Base-by-base conservation (phyloP, 768 basidiomycete genomes). In the Daedaleopsis nitida region DNA sequence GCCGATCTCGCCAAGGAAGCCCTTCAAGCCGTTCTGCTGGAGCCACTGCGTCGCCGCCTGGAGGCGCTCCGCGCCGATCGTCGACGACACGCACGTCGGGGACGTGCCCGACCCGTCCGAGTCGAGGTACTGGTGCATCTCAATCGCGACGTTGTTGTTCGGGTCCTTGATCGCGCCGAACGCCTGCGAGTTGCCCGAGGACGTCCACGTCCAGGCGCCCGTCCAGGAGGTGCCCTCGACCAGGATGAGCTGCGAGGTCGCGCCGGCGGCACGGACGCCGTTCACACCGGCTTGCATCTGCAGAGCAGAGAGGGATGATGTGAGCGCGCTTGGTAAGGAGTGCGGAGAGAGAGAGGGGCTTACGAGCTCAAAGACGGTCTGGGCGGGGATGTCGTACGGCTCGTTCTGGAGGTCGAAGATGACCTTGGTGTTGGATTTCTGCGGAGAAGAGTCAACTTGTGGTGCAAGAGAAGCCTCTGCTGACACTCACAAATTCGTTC, bases 101-200 rank as follows among this genome's bases (percentile, higher is more conserved):
- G 71, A 78, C 9, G 85, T 86, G 53, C 84, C 84, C 19, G 84
- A 86, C 64, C 83, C 80, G 67, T 88, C 86, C 38, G 79, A 81
- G 72, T 87, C 86, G 65, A 88, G 85, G 76, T 88, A 88, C 70
- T 87, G 85, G 71, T 88, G 86, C 83, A 87, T 86, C 69, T 88
- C 72, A 63, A 86, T 83, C 37, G 84, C 85, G 58, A 82, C 68
- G 70, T 86, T 86, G 76, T 86, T 84, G 74, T 80, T 80, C 53
- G 85, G 84, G 67, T 87, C 86, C 48, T 73, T 76, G 73, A 87
- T 77, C 23, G 74, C 74, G 19, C 73, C 77, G 69, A 86, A 86
- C 50, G 74, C 83, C 14, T 72, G 77, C 42, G 75, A 72, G 71
- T 87, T 86, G n/a, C 86, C 85, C 21, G 83, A 85, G 21, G 78